Conservation (phyloP, 495 filamentous ascomycete species). For the Wilcoxina mikolae region DNA sequence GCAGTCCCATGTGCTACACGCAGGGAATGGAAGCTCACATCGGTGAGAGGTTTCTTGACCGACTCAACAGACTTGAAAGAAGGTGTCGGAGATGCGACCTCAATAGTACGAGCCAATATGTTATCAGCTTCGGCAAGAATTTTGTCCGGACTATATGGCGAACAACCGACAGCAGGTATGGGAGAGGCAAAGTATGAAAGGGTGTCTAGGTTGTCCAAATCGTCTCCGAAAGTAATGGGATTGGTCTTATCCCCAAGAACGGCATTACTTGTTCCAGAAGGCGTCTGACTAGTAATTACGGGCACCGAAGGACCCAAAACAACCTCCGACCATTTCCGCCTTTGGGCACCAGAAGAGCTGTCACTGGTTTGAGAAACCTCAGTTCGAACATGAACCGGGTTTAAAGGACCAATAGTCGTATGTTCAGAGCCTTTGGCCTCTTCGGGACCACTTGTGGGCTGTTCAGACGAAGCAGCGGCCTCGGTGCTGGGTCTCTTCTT, state of each 20-base stretch:
- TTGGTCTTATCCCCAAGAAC: too few species aligned
- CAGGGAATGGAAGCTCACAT: neutral
- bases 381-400: neutral
- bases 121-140: constrained; percentile 2
- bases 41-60: neutral
- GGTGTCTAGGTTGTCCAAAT: neutral
- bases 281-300: neutral
- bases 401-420: neutral
- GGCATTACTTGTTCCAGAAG: too few species aligned
- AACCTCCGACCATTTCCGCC: neutral
- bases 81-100: too few species aligned
- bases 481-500: neutral
- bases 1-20: neutral
- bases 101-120: neutral
- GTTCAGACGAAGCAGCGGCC: neutral
- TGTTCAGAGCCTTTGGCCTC: too few species aligned
- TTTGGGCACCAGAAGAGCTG: neutral
- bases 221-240: too few species aligned
- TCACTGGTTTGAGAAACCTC: neutral
- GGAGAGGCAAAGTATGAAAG: neutral
- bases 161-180: neutral
- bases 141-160: neutral
- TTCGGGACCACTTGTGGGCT: too few species aligned
- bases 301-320: neutral
- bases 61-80: neutral